Percentiles rank a stretch among this genome's conserved stretches.
phyloP scores from a whole-genome alignment of 2,329 filamentous ascomycete genomes.

The Lasiodiplodia gonubiensis region DNA sequence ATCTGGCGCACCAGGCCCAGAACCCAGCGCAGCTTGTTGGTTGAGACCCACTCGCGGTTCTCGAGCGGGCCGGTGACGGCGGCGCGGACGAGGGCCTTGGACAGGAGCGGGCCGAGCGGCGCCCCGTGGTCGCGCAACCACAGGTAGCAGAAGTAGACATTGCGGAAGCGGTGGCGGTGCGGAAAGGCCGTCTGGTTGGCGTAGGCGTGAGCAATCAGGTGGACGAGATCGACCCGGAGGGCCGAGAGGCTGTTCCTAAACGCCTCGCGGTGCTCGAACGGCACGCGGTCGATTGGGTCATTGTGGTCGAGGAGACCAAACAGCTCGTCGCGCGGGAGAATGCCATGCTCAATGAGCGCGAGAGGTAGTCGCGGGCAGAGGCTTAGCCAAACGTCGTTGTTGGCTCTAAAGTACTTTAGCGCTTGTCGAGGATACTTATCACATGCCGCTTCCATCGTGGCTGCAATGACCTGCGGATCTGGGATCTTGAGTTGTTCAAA shows the following conservation, averaged over 20 bases:
- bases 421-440: conserved; percentile 2
- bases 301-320: conserved; percentile 6
- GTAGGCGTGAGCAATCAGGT: conserved; percentile 20
- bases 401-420: conserved; percentile 12
- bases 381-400: conserved; percentile 8
- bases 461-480: not conserved
- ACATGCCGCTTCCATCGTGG: conserved; percentile 2
- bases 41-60: conserved; percentile 22
- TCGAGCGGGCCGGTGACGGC: conserved; percentile 17
- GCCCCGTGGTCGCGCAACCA: conserved; percentile 9
- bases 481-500: not conserved
- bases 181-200: not conserved
- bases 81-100: conserved; percentile 27
- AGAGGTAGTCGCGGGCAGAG: conserved; percentile 17
- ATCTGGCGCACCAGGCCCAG: conserved; percentile 10
- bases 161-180: conserved; percentile 21
- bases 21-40: conserved; percentile 9
- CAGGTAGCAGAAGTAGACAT: conserved; percentile 26
- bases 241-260: not conserved
- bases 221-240: conserved; percentile 18
- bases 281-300: not conserved
- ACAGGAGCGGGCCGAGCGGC: conserved; percentile 12
- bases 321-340: conserved; percentile 21
- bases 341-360: conserved; percentile 20
- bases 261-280: not conserved